A percentile compares a stretch with the other conserved stretches of the same genome.
phyloP scores from a whole-genome alignment of 495 filamentous ascomycete species.

The Trichoderma parareesei region DNA sequence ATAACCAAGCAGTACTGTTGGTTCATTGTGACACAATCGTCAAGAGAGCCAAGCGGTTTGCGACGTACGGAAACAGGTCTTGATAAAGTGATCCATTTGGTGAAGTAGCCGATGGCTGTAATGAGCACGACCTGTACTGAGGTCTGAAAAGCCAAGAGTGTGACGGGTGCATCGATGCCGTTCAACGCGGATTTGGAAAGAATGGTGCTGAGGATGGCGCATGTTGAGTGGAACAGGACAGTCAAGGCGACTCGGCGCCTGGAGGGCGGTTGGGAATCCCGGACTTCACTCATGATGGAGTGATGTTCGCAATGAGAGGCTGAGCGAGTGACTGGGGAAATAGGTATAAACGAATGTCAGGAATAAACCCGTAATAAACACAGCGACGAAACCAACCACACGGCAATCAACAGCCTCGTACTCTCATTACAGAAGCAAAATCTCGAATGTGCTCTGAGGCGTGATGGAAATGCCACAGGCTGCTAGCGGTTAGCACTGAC shows the following conservation, averaged over 20 bases:
- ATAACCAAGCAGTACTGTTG: too few relatives aligned
- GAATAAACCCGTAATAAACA: not conserved
- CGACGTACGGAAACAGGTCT: constrained; percentile 14
- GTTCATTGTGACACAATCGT: too few relatives aligned
- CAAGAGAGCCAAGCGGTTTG: too few relatives aligned
- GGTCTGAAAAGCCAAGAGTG: constrained; percentile 16
- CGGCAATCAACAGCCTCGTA: not conserved
- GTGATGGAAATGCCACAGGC: not conserved
- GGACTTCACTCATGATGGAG: not conserved
- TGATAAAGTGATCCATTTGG: constrained; percentile 15
- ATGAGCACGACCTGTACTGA: constrained; percentile 15
- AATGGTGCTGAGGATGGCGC: constrained; percentile 18
- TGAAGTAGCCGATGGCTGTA: constrained; percentile 13
- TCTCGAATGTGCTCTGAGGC: not conserved
- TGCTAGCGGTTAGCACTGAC: too few relatives aligned
- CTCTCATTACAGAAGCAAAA: not conserved
- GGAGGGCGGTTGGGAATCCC: not conserved
- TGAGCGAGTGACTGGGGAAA: not conserved
- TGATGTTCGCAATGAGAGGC: not conserved
- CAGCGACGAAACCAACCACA: not conserved
- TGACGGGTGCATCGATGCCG: constrained; percentile 15
- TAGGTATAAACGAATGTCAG: not conserved
- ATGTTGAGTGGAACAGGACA: constrained; percentile 18
- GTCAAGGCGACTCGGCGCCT: constrained; percentile 14
- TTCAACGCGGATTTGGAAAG: constrained; percentile 20